Conservation (phyloP, 352 stramenopile species). For the Globisporangium splendens region DNA sequence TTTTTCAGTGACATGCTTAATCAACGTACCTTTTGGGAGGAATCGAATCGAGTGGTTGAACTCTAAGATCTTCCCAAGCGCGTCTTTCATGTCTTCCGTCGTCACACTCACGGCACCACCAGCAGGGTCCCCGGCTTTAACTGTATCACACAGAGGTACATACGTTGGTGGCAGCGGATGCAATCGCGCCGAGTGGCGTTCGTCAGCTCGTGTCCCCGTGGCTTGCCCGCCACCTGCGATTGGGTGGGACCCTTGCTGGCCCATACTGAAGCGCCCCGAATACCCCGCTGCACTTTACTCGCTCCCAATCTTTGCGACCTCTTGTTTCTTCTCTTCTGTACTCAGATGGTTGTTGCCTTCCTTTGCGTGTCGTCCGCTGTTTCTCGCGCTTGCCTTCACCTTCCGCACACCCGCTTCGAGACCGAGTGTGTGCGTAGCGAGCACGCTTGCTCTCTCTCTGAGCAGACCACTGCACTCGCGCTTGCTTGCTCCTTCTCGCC, state of each 20-base stretch:
- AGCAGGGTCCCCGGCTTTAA: slow-evolving; percentile 46
- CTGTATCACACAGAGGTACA: slow-evolving; percentile 51
- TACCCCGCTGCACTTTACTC: not conserved
- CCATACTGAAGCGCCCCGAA: slow-evolving; percentile 29
- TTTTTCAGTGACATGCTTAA: not conserved
- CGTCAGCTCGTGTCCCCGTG: not conserved
- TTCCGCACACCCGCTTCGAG: no score
- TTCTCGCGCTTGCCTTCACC: not conserved
- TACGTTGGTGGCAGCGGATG: slow-evolving; percentile 38
- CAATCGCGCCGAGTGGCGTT: slow-evolving; percentile 1
- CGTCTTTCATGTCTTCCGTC: slow-evolving; percentile 59
- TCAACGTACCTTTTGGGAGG: slow-evolving; percentile 53
- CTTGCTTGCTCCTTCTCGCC: not conserved
- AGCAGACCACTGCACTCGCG: not conserved
- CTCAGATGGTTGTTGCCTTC: not conserved
- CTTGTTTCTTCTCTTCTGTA: not conserved
- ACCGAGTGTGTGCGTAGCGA: no score
- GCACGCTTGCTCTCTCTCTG: not conserved
- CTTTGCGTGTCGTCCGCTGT: not conserved
- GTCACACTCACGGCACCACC: slow-evolving; percentile 20
- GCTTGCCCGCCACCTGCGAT: slow-evolving; percentile 3
- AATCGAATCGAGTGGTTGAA: slow-evolving; percentile 43
- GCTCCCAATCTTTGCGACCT: not conserved
- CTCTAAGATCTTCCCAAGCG: slow-evolving; percentile 68
- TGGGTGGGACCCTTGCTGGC: slow-evolving; percentile 46